phyloP scores from a whole-genome alignment of 176 grass and related monocot species.

The Microstegium vimineum region DNA sequence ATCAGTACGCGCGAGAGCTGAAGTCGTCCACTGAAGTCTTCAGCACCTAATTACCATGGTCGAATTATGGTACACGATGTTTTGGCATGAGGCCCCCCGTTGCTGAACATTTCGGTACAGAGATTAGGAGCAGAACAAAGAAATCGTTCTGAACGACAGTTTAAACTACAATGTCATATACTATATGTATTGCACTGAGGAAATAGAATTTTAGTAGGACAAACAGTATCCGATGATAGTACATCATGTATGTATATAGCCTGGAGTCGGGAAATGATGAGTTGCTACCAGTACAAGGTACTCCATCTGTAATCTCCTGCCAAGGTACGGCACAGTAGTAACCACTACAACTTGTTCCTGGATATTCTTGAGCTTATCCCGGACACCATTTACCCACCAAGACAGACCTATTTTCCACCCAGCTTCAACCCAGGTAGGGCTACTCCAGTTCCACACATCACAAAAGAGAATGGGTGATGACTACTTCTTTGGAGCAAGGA shows the following conservation, averaged over 20 bases:
- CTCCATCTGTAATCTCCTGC: neutral
- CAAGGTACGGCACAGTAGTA: neutral
- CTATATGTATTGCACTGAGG: neutral
- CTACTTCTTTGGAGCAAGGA: neutral
- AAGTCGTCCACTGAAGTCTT: no score
- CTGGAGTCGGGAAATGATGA: neutral
- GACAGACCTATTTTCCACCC: neutral
- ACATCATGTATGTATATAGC: neutral
- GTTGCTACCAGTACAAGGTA: neutral
- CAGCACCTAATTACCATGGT: no score
- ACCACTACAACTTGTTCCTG: neutral
- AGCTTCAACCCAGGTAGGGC: neutral
- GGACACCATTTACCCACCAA: neutral
- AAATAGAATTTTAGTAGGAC: neutral
- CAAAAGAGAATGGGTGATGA: neutral
- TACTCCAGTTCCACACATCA: neutral
- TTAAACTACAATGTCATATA: neutral
- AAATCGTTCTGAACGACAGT: neutral
- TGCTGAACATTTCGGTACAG: neutral
- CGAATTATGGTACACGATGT: no score
- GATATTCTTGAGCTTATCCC: neutral
- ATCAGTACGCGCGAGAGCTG: neutral
- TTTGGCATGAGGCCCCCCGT: neutral
- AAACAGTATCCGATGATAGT: neutral
- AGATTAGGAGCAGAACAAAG: neutral